These are phyloP conservation scores for Umbelopsis vinacea DNA, from an alignment of 192 early-diverging fungal species.

Conservation along the genomic window DNA sequence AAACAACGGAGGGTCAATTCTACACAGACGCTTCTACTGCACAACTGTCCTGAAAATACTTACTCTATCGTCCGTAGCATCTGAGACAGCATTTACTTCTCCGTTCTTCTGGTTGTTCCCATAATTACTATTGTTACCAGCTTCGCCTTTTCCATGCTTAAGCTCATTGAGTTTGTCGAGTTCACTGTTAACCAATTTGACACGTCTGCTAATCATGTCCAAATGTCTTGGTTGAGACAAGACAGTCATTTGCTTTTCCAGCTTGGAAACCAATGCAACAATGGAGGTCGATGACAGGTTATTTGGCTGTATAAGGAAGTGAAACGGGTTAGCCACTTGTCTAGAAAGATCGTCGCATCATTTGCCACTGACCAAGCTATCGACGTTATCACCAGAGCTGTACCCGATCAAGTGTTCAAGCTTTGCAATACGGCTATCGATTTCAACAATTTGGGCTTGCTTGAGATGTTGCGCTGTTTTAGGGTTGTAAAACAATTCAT, in stretches of 20 bases:
- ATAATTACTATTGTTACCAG: neutral
- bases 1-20: neutral
- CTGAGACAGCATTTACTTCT: neutral
- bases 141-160: slow-evolving; percentile 34
- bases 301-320: neutral
- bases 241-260: slow-evolving; percentile 74
- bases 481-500: slow-evolving; percentile 76
- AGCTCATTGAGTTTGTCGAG: slow-evolving; percentile 74
- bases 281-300: slow-evolving; percentile 40
- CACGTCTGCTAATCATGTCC: slow-evolving; percentile 61
- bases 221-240: slow-evolving; percentile 75
- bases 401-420: slow-evolving; percentile 74
- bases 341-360: neutral
- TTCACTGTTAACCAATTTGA: slow-evolving; percentile 66
- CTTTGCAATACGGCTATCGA: slow-evolving; percentile 70
- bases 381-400: slow-evolving; percentile 61
- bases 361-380: slow-evolving; percentile 42
- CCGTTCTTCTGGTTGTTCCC: slow-evolving; percentile 9
- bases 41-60: neutral
- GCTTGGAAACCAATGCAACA: slow-evolving; percentile 62
- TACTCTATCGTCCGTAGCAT: slow-evolving; percentile 50
- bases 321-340: neutral
- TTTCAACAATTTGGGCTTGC: slow-evolving; percentile 59
- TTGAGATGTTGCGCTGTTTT: slow-evolving; percentile 57
- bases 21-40: neutral